A percentile compares a stretch with the other conserved stretches of the same genome.
Conservation (phyloP, 2,329 filamentous ascomycete species). For the Exophiala calicioides region DNA sequence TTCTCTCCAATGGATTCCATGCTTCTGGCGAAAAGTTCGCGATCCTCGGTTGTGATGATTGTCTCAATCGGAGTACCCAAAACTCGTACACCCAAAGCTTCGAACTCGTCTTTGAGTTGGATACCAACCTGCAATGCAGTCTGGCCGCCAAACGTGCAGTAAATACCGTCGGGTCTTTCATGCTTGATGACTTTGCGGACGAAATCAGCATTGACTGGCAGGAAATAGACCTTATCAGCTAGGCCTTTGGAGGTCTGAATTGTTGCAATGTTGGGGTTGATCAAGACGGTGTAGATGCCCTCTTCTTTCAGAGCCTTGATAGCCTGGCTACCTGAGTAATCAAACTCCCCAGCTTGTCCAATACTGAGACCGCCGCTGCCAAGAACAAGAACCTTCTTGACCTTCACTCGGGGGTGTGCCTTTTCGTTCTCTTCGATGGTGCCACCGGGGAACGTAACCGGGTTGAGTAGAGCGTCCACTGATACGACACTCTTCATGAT, state of each 20-base stretch:
- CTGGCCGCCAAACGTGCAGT: constrained; percentile 96
- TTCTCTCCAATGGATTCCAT: constrained; percentile 99
- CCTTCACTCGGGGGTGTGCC: constrained; percentile 73
- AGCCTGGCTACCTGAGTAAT: constrained; percentile 96
- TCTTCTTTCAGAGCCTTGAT: constrained; percentile 99
- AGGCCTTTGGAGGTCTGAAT: constrained; percentile 98
- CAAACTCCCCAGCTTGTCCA: constrained; percentile 96
- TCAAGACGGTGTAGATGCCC: constrained; percentile 95
- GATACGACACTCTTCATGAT: constrained; percentile 72
- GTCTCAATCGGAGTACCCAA: constrained; percentile 96
- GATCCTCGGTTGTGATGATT: constrained; percentile 97
- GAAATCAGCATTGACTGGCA: constrained; percentile 94
- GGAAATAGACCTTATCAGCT: constrained; percentile 98
- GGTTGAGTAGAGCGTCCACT: constrained; percentile 64
- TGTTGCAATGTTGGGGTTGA: constrained; percentile 98
- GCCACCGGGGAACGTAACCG: constrained; percentile 86
- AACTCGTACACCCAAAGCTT: constrained; percentile 86
- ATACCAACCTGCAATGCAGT: constrained; percentile 97
- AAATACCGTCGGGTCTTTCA: constrained; percentile 93
- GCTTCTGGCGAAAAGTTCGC: constrained; percentile 93
- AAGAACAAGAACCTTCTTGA: constrained; percentile 92
- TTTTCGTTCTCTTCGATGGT: constrained; percentile 75
- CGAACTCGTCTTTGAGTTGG: constrained; percentile 95
- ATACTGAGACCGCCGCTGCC: constrained; percentile 95
- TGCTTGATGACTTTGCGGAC: constrained; percentile 96